These are phyloP conservation scores for Lactifluus volemus DNA, from an alignment of 768 basidiomycete genomes.

Conservation along the genomic window DNA sequence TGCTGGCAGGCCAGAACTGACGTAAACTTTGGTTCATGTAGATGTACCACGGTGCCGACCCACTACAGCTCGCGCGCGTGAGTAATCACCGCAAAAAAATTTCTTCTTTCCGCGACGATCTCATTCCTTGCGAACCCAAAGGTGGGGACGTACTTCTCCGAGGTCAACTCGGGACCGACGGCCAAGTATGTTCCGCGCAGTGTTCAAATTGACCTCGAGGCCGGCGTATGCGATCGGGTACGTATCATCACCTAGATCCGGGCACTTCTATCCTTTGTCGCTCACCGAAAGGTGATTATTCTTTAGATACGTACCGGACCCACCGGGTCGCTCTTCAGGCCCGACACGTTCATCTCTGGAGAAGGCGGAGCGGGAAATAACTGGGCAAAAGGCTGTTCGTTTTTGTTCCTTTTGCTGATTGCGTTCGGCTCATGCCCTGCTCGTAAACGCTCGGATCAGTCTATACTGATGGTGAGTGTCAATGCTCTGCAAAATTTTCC, in stretches of 20 bases:
- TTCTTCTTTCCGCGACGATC: not conserved
- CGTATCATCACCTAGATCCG: slow-evolving; percentile 20
- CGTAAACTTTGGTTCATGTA: not conserved
- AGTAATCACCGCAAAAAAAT: slow-evolving; percentile 12
- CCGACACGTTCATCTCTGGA: slow-evolving; percentile 73
- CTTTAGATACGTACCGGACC: slow-evolving; percentile 56
- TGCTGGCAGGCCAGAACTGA: not conserved
- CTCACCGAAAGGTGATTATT: not conserved
- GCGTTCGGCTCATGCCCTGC: slow-evolving; percentile 18
- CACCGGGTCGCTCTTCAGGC: slow-evolving; percentile 71
- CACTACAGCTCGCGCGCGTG: slow-evolving; percentile 66
- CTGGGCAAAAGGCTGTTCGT: slow-evolving; percentile 90
- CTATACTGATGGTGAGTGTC: slow-evolving; percentile 73
- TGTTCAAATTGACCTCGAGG: slow-evolving; percentile 85
- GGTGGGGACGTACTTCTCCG: slow-evolving; percentile 79
- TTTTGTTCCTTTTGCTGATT: slow-evolving; percentile 14
- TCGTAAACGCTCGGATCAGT: slow-evolving; percentile 32
- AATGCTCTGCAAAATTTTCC: not conserved
- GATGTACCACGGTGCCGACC: slow-evolving; percentile 62
- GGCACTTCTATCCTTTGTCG: not conserved
- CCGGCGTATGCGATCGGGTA: slow-evolving; percentile 75
- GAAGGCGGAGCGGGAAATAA: slow-evolving; percentile 76
- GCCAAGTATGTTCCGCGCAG: slow-evolving; percentile 85
- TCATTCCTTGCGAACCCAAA: slow-evolving; percentile 24
- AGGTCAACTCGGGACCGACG: slow-evolving; percentile 41